A percentile compares a stretch with the other conserved stretches of the same genome.
Conservation (phyloP, 352 stramenopile species). For the Globisporangium mamillatum region DNA sequence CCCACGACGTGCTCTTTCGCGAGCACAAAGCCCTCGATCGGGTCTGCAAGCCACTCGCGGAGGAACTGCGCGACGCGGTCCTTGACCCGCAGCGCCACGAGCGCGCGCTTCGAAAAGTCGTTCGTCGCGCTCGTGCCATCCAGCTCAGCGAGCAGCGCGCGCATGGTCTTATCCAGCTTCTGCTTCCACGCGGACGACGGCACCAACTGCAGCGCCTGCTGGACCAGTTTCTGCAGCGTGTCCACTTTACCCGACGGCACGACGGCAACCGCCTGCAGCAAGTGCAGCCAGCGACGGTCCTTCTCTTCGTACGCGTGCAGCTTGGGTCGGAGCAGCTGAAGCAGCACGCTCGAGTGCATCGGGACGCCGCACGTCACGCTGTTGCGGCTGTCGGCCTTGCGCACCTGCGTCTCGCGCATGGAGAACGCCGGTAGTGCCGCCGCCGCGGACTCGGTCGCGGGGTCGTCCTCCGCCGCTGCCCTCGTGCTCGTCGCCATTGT, state of each 20-base stretch:
- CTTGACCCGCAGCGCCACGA: constrained; percentile 64
- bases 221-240: constrained; percentile 43
- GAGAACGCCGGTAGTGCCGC: constrained; percentile 46
- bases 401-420: constrained; percentile 40
- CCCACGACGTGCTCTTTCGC: constrained; percentile 70
- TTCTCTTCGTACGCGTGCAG: constrained; percentile 57
- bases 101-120: constrained; percentile 29
- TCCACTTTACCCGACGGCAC: constrained; percentile 62
- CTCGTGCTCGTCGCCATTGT: constrained; percentile 1
- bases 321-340: constrained; percentile 43
- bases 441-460: not conserved
- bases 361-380: constrained; percentile 50
- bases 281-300: constrained; percentile 65
- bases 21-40: constrained; percentile 63
- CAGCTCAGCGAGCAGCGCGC: constrained; percentile 28
- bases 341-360: constrained; percentile 48
- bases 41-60: constrained; percentile 66
- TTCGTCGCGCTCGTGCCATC: constrained; percentile 2
- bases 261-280: constrained; percentile 56
- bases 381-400: constrained; percentile 60
- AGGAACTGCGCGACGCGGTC: constrained; percentile 66
- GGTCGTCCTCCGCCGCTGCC: not conserved
- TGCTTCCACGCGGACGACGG: constrained; percentile 28
- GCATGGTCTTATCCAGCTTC: constrained; percentile 27
- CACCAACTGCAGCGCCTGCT: constrained; percentile 50